Evolutionary conservation across 345 rosid genomes (phyloP), one percentile per base, ranked within the genome.

Genomic region (Excoecaria agallocha): DNA sequence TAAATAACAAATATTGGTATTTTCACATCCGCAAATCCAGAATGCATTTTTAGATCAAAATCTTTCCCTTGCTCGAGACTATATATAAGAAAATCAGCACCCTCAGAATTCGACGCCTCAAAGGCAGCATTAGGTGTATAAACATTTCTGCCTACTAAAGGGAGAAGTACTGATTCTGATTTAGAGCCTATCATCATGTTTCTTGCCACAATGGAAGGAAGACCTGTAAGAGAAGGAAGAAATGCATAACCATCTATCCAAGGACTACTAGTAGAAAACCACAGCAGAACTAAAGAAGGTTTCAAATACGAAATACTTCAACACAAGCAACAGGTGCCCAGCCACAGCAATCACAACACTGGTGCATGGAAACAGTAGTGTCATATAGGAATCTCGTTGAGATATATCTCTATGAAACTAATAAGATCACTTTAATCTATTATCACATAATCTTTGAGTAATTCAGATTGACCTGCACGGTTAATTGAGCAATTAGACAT

Each of bases 41-140:
- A 79, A 66, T 76, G 82, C 54, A 73, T 66, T 55, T 77, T 72
- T 61, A 57, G 51, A 85, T 86, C 84, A 54, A 73, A 71, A 72
- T 72, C 63, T 62, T 77, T 63, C 74, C 79, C 90, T 77, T 70
- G 84, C 38, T 64, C 75, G 68, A 80, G 66, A 73, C 63, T 76
- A 71, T 83, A 88, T 67, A 95, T 84, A 50, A 95, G 87, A 74
- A 95, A 93, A 89, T 93, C 99, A 84, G 95, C 98, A 78, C 99
- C 98, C 80, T 95, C 99, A n/a, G 92, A 89, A 78, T 62, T 89
- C 64, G 98, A 82, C 19, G 97, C 98, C 73, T 63, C 76, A 24
- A 82, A 66, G 41, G 98, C 97, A 66, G 97, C 85, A 68, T 76
- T 78, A 74, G 85, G 70, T 78, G 84, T 85, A 69, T 86, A 84